These are phyloP conservation scores for Apiospora pterosperma DNA, from an alignment of 2,329 filamentous ascomycete species.

Conservation along the genomic window DNA sequence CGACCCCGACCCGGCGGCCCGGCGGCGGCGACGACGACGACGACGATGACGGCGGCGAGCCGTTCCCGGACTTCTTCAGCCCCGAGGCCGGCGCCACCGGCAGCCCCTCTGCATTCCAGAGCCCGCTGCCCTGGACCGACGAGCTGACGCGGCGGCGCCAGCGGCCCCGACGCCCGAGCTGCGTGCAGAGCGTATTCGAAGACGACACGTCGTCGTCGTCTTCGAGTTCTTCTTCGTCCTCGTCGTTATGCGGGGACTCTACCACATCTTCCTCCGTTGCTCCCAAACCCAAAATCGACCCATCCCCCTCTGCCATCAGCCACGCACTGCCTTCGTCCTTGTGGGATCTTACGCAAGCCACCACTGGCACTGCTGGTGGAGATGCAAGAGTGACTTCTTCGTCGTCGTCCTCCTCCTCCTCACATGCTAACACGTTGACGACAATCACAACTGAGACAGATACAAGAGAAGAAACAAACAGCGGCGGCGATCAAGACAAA, in stretches of 20 bases:
- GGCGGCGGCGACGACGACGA: background rate
- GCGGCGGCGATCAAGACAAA: too few relatives aligned
- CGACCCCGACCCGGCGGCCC: background rate
- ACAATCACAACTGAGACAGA: too few relatives aligned
- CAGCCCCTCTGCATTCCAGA: background rate
- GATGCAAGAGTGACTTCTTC: too few relatives aligned
- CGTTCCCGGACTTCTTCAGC: background rate
- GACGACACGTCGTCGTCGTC: background rate
- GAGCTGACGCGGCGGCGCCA: background rate
- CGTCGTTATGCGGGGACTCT: background rate
- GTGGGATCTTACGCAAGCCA: too few relatives aligned
- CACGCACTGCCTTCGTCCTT: too few relatives aligned
- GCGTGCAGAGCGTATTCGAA: background rate
- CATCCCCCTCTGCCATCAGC: too few relatives aligned
- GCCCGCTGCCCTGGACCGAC: background rate
- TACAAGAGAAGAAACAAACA: too few relatives aligned
- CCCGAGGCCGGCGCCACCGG: background rate
- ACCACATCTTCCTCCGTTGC: too few relatives aligned
- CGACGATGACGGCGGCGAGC: background rate
- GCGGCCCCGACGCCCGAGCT: background rate
- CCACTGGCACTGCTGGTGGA: background rate
- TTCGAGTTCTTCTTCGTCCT: background rate
- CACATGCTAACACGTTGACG: too few relatives aligned
- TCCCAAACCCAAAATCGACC: too few relatives aligned
- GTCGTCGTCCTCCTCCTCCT: too few relatives aligned